Evolutionary conservation across 2,329 filamentous ascomycete species (phyloP).

Genomic region (Rutstroemia sydowiana): DNA sequence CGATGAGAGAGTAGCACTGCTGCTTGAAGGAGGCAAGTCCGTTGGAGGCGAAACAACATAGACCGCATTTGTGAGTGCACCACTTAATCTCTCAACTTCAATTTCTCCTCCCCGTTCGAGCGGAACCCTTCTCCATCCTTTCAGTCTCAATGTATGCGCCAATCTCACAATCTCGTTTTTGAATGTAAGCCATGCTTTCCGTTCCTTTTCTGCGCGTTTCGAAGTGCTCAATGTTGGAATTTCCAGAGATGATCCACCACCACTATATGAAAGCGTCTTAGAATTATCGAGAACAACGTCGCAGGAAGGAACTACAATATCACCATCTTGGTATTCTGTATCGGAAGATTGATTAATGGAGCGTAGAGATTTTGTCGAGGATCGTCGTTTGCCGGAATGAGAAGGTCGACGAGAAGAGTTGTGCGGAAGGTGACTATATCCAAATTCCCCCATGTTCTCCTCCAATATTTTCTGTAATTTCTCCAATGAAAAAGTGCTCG

Average conservation of each 20-base stretch:
- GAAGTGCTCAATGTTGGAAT: conserved; percentile 35
- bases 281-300: conserved; percentile 84
- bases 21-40: conserved; percentile 38
- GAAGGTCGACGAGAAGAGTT: conserved; percentile 20
- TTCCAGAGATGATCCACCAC: conserved; percentile 34
- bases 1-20: conserved; percentile 33
- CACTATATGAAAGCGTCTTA: conserved; percentile 75
- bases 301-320: conserved; percentile 74
- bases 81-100: conserved; percentile 70
- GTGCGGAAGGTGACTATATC: conserved; percentile 25
- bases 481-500: conserved; percentile 67
- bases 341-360: conserved; percentile 59
- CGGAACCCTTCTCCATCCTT: conserved; percentile 82
- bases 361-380: conserved; percentile 13
- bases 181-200: conserved; percentile 74
- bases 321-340: conserved; percentile 77
- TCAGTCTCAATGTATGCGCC: conserved; percentile 79
- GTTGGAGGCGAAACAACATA: conserved; percentile 85
- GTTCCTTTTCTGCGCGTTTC: conserved; percentile 55
- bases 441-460: conserved; percentile 44
- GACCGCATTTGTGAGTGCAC: conserved; percentile 91
- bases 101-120: conserved; percentile 62
- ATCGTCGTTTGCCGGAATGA: conserved; percentile 12
- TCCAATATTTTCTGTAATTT: conserved; percentile 74
- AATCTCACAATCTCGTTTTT: conserved; percentile 88